A percentile compares a stretch with the other conserved stretches of the same genome.
Evolutionary conservation across 495 filamentous ascomycete genomes (phyloP).

Genomic region (Peziza echinospora): DNA sequence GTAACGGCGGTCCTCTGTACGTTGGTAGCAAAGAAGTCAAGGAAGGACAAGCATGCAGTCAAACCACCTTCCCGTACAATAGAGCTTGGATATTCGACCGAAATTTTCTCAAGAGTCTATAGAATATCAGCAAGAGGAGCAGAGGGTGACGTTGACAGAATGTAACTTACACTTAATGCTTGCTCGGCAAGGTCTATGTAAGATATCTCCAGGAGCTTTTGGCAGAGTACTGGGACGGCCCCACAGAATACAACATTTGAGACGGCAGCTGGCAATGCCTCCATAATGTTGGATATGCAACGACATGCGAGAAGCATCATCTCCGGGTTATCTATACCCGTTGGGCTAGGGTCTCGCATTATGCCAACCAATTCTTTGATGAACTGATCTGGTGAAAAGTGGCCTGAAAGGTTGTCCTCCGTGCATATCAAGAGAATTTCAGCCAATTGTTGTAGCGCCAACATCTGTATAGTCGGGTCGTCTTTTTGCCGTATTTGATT

Average conservation of each 20-base stretch:
- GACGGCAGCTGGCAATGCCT: slow-evolving; percentile 76
- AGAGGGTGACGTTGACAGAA: background rate
- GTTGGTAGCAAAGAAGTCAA: slow-evolving; percentile 95
- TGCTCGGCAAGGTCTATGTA: slow-evolving; percentile 97
- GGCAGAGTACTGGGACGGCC: slow-evolving; percentile 80
- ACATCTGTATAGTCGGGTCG: slow-evolving; percentile 69
- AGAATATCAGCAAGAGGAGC: slow-evolving; percentile 7
- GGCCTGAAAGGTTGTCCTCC: slow-evolving; percentile 87
- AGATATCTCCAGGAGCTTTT: slow-evolving; percentile 81
- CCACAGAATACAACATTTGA: slow-evolving; percentile 92
- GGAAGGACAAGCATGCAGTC: slow-evolving; percentile 75
- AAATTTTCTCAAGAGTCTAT: slow-evolving; percentile 88
- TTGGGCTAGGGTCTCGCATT: slow-evolving; percentile 73
- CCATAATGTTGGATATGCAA: slow-evolving; percentile 94
- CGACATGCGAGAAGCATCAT: slow-evolving; percentile 96
- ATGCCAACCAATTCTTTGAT: slow-evolving; percentile 83
- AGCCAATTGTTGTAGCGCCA: slow-evolving; percentile 82
- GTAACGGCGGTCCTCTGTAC: slow-evolving; percentile 92
- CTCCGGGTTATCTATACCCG: slow-evolving; percentile 79
- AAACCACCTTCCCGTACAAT: slow-evolving; percentile 93
- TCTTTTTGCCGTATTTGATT: slow-evolving; percentile 68
- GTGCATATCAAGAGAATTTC: slow-evolving; percentile 85
- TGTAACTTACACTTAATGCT: slow-evolving; percentile 51
- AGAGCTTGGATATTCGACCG: slow-evolving; percentile 80
- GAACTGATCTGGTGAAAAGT: slow-evolving; percentile 84